These are phyloP conservation scores for Ceriops tagal DNA, from an alignment of 345 rosid genomes.

Conservation along the genomic window DNA sequence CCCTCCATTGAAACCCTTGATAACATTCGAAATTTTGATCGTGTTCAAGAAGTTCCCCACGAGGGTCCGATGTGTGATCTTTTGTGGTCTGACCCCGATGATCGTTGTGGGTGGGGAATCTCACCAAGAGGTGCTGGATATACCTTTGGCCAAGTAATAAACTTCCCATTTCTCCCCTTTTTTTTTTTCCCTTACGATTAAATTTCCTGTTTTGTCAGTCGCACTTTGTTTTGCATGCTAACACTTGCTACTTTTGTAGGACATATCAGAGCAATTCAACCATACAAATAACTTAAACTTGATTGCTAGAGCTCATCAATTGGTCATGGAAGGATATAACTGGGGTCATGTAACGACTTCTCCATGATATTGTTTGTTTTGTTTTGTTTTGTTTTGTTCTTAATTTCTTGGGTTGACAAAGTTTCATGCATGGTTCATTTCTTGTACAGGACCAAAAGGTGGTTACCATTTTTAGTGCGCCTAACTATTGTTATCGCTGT, in stretches of 20 bases:
- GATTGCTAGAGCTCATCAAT: constrained; percentile 91
- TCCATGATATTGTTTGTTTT: constrained; percentile 1
- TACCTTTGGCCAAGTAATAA: constrained; percentile 87
- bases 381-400: not conserved
- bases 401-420: constrained; percentile 6
- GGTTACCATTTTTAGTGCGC: constrained; percentile 95
- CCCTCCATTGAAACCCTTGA: constrained; percentile 91
- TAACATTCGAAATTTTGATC: constrained; percentile 84
- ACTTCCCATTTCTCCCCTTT: not conserved
- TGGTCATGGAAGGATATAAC: constrained; percentile 96
- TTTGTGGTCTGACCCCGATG: constrained; percentile 98
- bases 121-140: constrained; percentile 97
- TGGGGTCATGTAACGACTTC: constrained; percentile 84
- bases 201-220: not conserved
- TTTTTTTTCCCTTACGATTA: not conserved
- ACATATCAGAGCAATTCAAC: constrained; percentile 93
- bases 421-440: constrained; percentile 6
- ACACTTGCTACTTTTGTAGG: constrained; percentile 42
- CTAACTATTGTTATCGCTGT: constrained; percentile 95
- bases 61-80: constrained; percentile 99
- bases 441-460: constrained; percentile 84
- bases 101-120: constrained; percentile 96
- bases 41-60: constrained; percentile 96
- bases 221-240: not conserved
- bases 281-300: constrained; percentile 85